These are phyloP conservation scores for Saccharomycopsis selenospora DNA, from an alignment of 805 yeast species.

Conservation along the genomic window DNA sequence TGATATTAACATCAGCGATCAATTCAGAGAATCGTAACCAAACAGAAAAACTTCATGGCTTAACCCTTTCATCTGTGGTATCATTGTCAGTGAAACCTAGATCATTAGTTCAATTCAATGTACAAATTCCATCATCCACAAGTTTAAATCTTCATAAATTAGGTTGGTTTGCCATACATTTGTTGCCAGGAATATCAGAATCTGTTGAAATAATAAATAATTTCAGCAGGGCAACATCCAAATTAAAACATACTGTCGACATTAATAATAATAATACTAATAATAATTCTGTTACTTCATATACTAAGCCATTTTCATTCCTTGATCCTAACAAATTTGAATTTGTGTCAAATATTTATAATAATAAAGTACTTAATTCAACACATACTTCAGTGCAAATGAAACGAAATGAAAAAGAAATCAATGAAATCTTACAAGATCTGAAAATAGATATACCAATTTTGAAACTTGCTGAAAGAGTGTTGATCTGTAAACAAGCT, in stretches of 20 bases:
- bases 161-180: conserved; percentile 62
- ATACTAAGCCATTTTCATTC: conserved; percentile 2
- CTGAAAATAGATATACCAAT: conserved; percentile 41
- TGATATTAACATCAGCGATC: conserved; percentile 51
- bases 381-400: neutral
- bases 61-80: conserved; percentile 80
- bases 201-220: conserved; percentile 55
- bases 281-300: too few species aligned
- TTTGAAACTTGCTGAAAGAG: conserved; percentile 48
- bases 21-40: conserved; percentile 22
- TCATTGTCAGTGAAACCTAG: conserved; percentile 73
- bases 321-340: neutral
- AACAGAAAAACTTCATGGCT: conserved; percentile 44
- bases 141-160: conserved; percentile 55
- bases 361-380: neutral
- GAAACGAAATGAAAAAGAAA: neutral
- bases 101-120: conserved; percentile 77
- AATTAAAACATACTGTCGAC: too few species aligned
- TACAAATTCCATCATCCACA: conserved; percentile 81
- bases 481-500: conserved; percentile 52
- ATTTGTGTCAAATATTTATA: neutral
- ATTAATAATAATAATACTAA: too few species aligned
- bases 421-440: neutral
- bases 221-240: conserved; percentile 47
- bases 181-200: conserved; percentile 45